Evolutionary conservation across 768 basidiomycete genomes (phyloP).

Genomic region (Pleurotus tuber-regium): DNA sequence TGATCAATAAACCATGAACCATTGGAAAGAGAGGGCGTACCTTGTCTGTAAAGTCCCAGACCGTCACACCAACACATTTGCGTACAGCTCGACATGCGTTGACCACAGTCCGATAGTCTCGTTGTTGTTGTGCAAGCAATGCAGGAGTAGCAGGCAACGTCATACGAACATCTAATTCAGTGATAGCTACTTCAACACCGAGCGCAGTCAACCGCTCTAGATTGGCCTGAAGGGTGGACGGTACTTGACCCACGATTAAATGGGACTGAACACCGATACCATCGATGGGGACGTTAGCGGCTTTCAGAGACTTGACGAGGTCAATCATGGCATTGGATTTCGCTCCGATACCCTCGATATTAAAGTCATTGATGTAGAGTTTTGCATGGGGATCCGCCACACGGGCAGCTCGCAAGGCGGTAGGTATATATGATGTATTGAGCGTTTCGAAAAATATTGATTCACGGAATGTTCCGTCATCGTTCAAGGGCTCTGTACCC

Average conservation of each 20-base stretch:
- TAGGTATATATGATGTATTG: constrained; percentile 43
- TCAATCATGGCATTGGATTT: constrained; percentile 56
- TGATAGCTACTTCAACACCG: constrained; percentile 66
- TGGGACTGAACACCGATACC: constrained; percentile 63
- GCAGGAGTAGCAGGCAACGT: constrained; percentile 47
- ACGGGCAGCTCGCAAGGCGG: constrained; percentile 50
- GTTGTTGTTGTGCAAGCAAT: constrained; percentile 49
- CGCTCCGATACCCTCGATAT: constrained; percentile 41
- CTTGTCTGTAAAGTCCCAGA: constrained; percentile 47
- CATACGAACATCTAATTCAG: constrained; percentile 67
- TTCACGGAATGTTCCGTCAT: constrained; percentile 53
- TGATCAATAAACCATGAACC: neutral
- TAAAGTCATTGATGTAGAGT: constrained; percentile 37
- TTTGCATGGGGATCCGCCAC: constrained; percentile 54
- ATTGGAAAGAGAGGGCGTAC: neutral
- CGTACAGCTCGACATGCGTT: constrained; percentile 45
- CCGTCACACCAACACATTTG: constrained; percentile 41
- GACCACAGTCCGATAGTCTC: constrained; percentile 56
- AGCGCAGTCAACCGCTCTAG: constrained; percentile 53
- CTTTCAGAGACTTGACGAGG: constrained; percentile 46
- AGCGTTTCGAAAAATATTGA: constrained; percentile 52
- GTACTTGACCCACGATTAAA: constrained; percentile 56
- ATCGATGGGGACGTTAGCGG: constrained; percentile 49
- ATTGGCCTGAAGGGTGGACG: constrained; percentile 43
- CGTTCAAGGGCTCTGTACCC: constrained; percentile 49